Evolutionary conservation across 495 filamentous ascomycete genomes (phyloP), one percentile per base, ranked within the genome.

Genomic region (Monascus purpureus): DNA sequence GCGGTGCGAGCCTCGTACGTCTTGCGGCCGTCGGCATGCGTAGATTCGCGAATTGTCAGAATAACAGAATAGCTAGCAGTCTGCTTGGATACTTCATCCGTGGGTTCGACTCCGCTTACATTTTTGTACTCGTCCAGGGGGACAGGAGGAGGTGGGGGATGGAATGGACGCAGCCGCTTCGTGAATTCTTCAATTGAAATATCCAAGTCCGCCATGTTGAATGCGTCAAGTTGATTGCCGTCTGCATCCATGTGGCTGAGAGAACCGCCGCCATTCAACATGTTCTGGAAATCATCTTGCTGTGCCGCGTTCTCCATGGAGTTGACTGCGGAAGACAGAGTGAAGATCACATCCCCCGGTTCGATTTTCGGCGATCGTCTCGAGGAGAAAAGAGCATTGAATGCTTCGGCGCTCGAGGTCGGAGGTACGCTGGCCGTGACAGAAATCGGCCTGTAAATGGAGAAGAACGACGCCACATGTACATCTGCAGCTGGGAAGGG

Each of bases 361-460:
- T 69, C 68, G 13, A 64, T 60, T 25, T 68, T 73, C 2, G 66
- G 40, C 29, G 68, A 48, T 27, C 51, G 41, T 42, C 55, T 63
- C 13, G 58, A 45, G 17, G 73, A 63, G 51, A 96, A 93, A 43
- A 94, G 83, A 23, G 75, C 63, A 35, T 81, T 75, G 48, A 94
- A 94, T 23, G 75, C 67, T 51, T 78, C 75, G 30, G 72, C 56
- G 26, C 73, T 77, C 25, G 82, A 68, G 8, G 72, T 59, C 24
- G 75, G 73, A 25, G 88, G 88, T 29, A 92, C 70, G 31, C 75
- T 71, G 39, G 75, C 70, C 17, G 81, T 87, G 44, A 94, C 70
- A 33, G 83, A 92, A 42, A 97, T 87, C 3, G 90, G 90, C 32
- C 90, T 74, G 63, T 97, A 85, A 39, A 88, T 80, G 36, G 90